Base-by-base conservation (phyloP, 805 yeast genomes). In the Candida sonorensis region DNA sequence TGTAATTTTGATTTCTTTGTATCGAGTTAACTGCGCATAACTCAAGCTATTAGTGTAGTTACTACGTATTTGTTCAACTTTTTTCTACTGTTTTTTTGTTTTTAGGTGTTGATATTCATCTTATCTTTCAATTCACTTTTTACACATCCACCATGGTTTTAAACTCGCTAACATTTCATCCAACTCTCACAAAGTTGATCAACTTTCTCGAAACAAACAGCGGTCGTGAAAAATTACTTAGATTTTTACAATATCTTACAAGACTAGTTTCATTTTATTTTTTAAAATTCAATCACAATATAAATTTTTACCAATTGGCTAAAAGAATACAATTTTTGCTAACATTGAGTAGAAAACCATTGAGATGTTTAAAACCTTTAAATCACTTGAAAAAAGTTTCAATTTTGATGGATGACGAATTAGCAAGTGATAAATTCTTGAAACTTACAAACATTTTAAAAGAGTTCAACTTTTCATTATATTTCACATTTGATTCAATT, bases 341-440 rank as follows among this genome's bases (percentile, higher is more conserved):
- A 19, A 70, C 84, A 2, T 56, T 79, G 37, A 68, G 84, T 41
- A 77, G 97, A 56, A 90, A 90, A 63, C 78, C 87, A 15, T 61
- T 88, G 65, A 74, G 97, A 50, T 76, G 81, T 50, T 72, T 86
- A 41, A 88, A 87, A 60, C 94, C 94, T 1, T 61, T 88, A 48
- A 68, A 67, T 47, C 86, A 81, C 53, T 51, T 83, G 34, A 76
- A 77, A 46, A 69, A 74, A n/a, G 83, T 88, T 4, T 66, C 81
- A 3, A 67, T 70, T 41, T 71, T 83, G 10, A 71, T 65, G 46
- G 83, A 77, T 51, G 77, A 84, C 58, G 80, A 82, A 63, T 69
- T 86, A 27, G 54, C 70, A 32, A n/a, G n/a, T n/a, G 90, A 81
- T 54, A 70, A 72, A 9, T 42, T 64, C 17, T 57, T 70, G 45